Conservation (phyloP, 1,284 basidiomycete species). For the Ceratobasidium sp. region DNA sequence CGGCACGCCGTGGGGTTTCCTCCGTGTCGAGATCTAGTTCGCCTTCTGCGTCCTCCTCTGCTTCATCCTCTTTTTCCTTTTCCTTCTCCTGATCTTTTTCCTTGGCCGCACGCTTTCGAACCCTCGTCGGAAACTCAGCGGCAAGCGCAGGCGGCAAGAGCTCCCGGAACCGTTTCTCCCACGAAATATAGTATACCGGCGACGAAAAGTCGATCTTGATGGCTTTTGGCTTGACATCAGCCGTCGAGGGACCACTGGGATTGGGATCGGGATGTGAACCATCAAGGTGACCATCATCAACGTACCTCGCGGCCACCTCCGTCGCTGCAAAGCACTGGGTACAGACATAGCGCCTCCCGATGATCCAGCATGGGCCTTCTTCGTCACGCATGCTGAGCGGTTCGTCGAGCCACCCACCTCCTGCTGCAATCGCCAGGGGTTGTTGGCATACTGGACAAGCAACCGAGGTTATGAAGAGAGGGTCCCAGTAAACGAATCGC, state of each 20-base stretch:
- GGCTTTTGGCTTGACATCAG: conserved; percentile 5
- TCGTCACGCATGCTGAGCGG: conserved; percentile 34
- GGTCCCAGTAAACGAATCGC: conserved; percentile 38
- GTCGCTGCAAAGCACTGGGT: conserved; percentile 41
- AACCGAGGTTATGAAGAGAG: conserved; percentile 35
- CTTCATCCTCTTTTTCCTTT: neutral
- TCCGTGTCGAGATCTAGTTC: conserved; percentile 6
- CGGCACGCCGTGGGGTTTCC: neutral
- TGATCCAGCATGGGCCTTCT: conserved; percentile 40
- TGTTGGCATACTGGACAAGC: conserved; percentile 37
- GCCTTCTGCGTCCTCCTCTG: neutral
- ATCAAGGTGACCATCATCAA: conserved; percentile 9
- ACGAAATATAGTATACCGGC: conserved; percentile 34
- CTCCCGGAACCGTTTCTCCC: conserved; percentile 40
- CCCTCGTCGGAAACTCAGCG: conserved; percentile 28
- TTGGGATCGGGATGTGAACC: conserved; percentile 27
- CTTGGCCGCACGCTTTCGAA: conserved; percentile 13
- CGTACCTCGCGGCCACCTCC: conserved; percentile 41
- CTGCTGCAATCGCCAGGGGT: conserved; percentile 39
- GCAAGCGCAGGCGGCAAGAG: conserved; percentile 25
- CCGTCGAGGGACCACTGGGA: neutral
- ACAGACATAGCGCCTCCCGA: conserved; percentile 36
- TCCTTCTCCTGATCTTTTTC: neutral
- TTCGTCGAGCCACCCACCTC: conserved; percentile 36
- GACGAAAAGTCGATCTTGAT: conserved; percentile 26